Evolutionary conservation across 441 rosid species (phyloP), one percentile per base, ranked within the genome.

Genomic region (Cnidoscolus chayamansa): DNA sequence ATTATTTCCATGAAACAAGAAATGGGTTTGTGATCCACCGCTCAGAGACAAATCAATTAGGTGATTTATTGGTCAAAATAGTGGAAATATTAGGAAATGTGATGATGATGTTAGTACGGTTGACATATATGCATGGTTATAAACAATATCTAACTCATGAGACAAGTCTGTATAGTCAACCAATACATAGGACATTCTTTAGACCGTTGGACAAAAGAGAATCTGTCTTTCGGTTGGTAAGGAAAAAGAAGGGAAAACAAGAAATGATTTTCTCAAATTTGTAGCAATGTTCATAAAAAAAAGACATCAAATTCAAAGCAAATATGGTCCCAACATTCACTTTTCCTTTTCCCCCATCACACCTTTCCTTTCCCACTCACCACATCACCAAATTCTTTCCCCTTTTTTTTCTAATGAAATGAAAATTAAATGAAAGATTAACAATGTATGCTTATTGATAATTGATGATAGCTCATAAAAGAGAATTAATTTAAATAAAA

Each of bases 161-260:
- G 6, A 50, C 17, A 13, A 15, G 10, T 15, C 15, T 13, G 15
- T 16, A 16, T 43, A 63, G 67, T 63, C 67, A 63, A 63, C 50
- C 51, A 13, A 63, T 4, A n/a, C 1, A 63, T 63, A 40, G 50
- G 50, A 63, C 51, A 40, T 43, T 63, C 48, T 43, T 63, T 63
- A 31, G 51, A 63, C 67, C 15, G 51, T 63, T 43, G 43, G 13
- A 35, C 3, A 63, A 63, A 10, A 51, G 5, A n/a, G 51, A 63
- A 63, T 63, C 67, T 63, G 25, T 63, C 74, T 76, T 76, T 70
- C 74, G 74, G 70, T 72, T 72, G 79, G 65, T 61, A 54, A 58
- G 31, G 45, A 32, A 13, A 60, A 32, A 15, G 12, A 13, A 2
- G 12, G 16, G 15, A 49, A 49, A 49, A 0, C 15, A 49, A 49